Percentiles rank a stretch among this genome's conserved stretches.
Evolutionary conservation across 257 asterid genomes (phyloP).

Genomic region (Osmanthus fragrans): DNA sequence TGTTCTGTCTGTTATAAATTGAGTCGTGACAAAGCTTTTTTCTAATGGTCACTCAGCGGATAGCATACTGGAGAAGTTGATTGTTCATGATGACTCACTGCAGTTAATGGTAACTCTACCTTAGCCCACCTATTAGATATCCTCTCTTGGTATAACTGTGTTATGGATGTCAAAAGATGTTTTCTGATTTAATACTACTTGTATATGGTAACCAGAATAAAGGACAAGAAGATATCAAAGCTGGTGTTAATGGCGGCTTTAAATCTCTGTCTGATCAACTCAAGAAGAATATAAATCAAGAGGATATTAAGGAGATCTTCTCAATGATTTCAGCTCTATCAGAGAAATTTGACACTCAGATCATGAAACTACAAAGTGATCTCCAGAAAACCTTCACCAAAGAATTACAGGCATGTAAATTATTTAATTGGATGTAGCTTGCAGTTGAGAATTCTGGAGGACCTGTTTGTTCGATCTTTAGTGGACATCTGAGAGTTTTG

Average conservation of each 20-base stretch:
- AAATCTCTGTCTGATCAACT: constrained; percentile 59
- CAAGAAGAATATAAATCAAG: constrained; percentile 45
- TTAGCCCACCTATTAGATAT: constrained; percentile 25
- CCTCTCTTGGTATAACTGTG: constrained; percentile 22
- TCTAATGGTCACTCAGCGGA: constrained; percentile 53
- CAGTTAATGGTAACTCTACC: constrained; percentile 62
- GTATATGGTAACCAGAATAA: constrained; percentile 49
- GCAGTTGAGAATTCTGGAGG: constrained; percentile 8
- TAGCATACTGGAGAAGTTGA: constrained; percentile 66
- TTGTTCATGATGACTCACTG: constrained; percentile 58
- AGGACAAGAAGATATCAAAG: constrained; percentile 83
- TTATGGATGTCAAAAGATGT: constrained; percentile 13
- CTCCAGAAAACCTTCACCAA: constrained; percentile 51
- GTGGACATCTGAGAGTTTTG: constrained; percentile 6
- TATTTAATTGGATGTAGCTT: background rate
- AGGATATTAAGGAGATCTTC: constrained; percentile 42
- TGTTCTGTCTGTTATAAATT: constrained; percentile 2
- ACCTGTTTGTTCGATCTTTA: constrained; percentile 13
- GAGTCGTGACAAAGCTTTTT: constrained; percentile 5
- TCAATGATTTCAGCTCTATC: constrained; percentile 55
- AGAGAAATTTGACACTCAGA: constrained; percentile 48
- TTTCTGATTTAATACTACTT: constrained; percentile 30
- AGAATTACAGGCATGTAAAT: constrained; percentile 65
- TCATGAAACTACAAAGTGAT: constrained; percentile 52
- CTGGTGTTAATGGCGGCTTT: constrained; percentile 45